A percentile compares a stretch with the other conserved stretches of the same genome.
These are phyloP conservation scores for Petrea volubilis DNA, from an alignment of 257 asterid species.

Conservation along the genomic window DNA sequence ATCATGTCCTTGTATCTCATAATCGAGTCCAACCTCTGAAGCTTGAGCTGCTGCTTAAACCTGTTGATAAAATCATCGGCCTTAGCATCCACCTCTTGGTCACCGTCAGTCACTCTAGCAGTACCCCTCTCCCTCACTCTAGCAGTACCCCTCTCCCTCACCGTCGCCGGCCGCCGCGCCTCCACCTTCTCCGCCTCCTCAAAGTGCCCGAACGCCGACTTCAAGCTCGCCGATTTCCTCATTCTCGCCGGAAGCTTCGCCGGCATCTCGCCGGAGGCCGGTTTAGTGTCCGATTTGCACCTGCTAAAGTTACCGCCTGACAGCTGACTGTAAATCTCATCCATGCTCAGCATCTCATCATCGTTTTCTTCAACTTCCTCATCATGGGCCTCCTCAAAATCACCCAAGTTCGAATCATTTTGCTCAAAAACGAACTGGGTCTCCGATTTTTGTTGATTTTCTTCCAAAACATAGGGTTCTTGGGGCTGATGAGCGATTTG, in stretches of 20 bases:
- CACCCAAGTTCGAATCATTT: slow-evolving; percentile 5
- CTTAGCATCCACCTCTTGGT: slow-evolving; percentile 63
- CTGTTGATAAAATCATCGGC: slow-evolving; percentile 76
- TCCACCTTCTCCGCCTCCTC: slow-evolving; percentile 50
- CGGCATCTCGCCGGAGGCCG: slow-evolving; percentile 42
- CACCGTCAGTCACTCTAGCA: slow-evolving; percentile 39
- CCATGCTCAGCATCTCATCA: slow-evolving; percentile 43
- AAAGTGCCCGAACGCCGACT: slow-evolving; percentile 46
- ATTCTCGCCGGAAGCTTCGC: slow-evolving; percentile 44
- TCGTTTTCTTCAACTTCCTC: slow-evolving; percentile 27
- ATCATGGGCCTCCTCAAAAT: slow-evolving; percentile 4
- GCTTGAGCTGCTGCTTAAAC: slow-evolving; percentile 74
- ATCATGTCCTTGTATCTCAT: slow-evolving; percentile 56
- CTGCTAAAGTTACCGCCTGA: slow-evolving; percentile 32
- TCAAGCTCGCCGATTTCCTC: slow-evolving; percentile 62
- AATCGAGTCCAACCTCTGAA: slow-evolving; percentile 75
- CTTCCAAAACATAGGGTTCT: slow-evolving; percentile 19
- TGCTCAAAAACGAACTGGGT: slow-evolving; percentile 29
- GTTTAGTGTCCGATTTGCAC: slow-evolving; percentile 56
- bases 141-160: slow-evolving; percentile 41
- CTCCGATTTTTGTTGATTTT: slow-evolving; percentile 15
- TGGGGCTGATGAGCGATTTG: slow-evolving; percentile 1
- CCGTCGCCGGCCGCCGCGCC: slow-evolving; percentile 70
- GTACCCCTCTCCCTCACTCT: slow-evolving; percentile 43
- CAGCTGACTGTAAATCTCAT: slow-evolving; percentile 52